Conservation (phyloP, 1,284 basidiomycete genomes). For the Irpex sp. region DNA sequence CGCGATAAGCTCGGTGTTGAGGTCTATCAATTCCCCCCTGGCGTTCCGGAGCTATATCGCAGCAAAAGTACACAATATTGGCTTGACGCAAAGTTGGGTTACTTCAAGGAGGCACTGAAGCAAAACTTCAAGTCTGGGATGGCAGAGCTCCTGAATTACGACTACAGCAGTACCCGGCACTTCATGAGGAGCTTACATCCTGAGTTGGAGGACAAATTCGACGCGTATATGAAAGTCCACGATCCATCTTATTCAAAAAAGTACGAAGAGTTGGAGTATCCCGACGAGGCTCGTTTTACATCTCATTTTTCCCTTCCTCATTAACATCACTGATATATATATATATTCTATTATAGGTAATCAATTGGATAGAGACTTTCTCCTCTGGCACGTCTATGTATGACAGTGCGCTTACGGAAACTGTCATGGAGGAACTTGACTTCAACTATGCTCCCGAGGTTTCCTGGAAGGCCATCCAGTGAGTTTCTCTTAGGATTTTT, state of each 20-base stretch:
- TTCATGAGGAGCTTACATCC: conserved; percentile 2
- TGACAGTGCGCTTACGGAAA: conserved; percentile 17
- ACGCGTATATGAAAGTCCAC: conserved; percentile 7
- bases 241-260: background rate
- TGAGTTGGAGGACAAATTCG: conserved; percentile 14
- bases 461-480: background rate
- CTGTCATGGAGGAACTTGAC: conserved; percentile 14
- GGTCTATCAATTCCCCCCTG: too few relatives aligned
- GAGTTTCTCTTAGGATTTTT: too few relatives aligned
- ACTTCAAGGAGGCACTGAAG: background rate
- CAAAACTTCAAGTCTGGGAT: background rate
- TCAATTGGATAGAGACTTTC: conserved; percentile 21
- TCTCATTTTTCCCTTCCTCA: too few relatives aligned
- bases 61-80: background rate
- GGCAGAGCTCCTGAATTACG: background rate
- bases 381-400: conserved; percentile 15
- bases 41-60: background rate
- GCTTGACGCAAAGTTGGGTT: background rate
- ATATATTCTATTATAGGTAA: conserved; percentile 9
- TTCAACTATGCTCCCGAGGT: conserved; percentile 9
- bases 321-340: too few relatives aligned
- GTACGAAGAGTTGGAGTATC: background rate
- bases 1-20: too few relatives aligned
- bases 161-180: background rate
- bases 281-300: too few relatives aligned